These are phyloP conservation scores for Entomortierella chlamydospora DNA, from an alignment of 192 early-diverging fungal genomes.

Conservation along the genomic window DNA sequence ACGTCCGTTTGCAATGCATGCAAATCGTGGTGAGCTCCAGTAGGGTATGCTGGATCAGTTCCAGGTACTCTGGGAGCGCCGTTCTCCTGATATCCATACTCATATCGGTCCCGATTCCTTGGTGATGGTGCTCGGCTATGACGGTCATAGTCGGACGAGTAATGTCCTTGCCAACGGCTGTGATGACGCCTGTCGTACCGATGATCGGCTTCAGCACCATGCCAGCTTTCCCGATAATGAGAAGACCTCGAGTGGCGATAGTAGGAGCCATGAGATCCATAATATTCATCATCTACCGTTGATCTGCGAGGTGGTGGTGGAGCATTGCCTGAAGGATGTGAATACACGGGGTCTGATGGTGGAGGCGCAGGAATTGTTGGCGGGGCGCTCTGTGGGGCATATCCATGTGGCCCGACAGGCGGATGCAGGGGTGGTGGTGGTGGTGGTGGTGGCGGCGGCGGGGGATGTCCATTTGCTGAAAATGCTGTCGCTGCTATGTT, in stretches of 20 bases:
- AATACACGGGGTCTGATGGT: constrained; percentile 7
- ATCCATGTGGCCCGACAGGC: constrained; percentile 18
- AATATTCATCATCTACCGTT: constrained; percentile 26
- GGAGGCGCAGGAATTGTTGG: constrained; percentile 1
- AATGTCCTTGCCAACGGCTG: constrained; percentile 17
- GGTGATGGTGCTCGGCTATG: constrained; percentile 34
- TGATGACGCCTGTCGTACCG: constrained; percentile 33
- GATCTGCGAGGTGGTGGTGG: constrained; percentile 35
- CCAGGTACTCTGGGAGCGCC: constrained; percentile 5
- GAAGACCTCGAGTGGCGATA: constrained; percentile 40
- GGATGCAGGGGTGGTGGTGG: constrained; percentile 42
- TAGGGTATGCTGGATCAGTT: background rate
- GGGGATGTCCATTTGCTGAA: constrained; percentile 17
- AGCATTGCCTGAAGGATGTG: constrained; percentile 11
- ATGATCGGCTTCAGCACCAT: constrained; percentile 19
- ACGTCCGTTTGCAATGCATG: constrained; percentile 5
- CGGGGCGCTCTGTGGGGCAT: constrained; percentile 6
- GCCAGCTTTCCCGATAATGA: constrained; percentile 29
- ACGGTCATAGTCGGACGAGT: constrained; percentile 24
- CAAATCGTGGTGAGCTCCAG: constrained; percentile 1
- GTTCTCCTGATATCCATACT: constrained; percentile 24
- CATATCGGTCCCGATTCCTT: constrained; percentile 24
- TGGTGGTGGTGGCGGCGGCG: constrained; percentile 40
- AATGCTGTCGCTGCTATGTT: background rate
- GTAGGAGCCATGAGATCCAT: constrained; percentile 50